Conservation (phyloP, 2,329 filamentous ascomycete genomes). For the Aspergillus floridensis region DNA sequence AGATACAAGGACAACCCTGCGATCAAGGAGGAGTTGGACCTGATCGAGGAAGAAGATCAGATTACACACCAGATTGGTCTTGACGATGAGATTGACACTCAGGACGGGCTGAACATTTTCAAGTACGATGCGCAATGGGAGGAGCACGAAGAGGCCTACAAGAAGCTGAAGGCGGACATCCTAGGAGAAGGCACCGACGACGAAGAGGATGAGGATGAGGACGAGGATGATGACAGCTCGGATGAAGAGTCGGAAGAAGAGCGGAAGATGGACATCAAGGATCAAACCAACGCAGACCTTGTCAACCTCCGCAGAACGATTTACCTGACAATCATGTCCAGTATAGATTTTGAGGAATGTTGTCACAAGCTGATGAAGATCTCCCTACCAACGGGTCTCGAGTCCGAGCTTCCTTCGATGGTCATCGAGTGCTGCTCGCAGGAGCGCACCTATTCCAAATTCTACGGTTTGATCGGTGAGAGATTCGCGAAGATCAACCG, state of each 20-base stretch:
- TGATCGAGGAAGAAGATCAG: constrained; percentile 97
- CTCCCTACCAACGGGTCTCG: constrained; percentile 79
- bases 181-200: constrained; percentile 88
- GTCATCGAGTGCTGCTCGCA: constrained; percentile 95
- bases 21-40: constrained; percentile 85
- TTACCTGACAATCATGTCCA: constrained; percentile 96
- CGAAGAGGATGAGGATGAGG: constrained; percentile 67
- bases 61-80: constrained; percentile 85
- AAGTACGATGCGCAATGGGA: constrained; percentile 90
- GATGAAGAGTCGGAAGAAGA: constrained; percentile 74
- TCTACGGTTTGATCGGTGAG: constrained; percentile 91
- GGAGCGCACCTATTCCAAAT: constrained; percentile 95
- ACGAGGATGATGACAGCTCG: constrained; percentile 59
- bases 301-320: constrained; percentile 92
- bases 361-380: constrained; percentile 97
- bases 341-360: constrained; percentile 92
- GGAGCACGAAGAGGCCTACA: constrained; percentile 85
- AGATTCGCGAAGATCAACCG: constrained; percentile 94
- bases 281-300: constrained; percentile 93
- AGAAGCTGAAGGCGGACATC: constrained; percentile 87
- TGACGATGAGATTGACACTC: constrained; percentile 78
- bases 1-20: constrained; percentile 93
- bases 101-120: constrained; percentile 92
- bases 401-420: constrained; percentile 92
- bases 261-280: constrained; percentile 90